Base-by-base conservation (phyloP, 768 basidiomycete species). In the Collybia nuda region DNA sequence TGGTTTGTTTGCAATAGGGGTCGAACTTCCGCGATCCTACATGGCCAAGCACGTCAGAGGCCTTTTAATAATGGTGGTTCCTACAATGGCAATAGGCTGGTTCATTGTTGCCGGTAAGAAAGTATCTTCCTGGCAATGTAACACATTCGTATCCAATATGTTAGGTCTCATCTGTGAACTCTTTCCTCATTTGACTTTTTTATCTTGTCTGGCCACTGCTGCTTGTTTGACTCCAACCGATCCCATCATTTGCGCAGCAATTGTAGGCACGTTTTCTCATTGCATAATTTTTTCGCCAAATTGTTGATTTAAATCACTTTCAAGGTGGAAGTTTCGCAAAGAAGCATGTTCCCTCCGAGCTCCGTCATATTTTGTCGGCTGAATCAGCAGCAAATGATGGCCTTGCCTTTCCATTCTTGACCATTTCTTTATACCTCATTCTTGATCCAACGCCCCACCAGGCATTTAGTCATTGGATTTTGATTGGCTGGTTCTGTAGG, bases 381-480 rank as follows among this genome's bases (percentile, higher is more conserved):
- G 96, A 98, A 68, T 91, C 90, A 4, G 97, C 95, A 0, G 86
- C 91, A 6, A 99, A 99, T 66, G 97, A 98, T 57, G 97, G 97
- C 2, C 79, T 98, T 11, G 93, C 95, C 2, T 97, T 96, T 64
- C 94, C 94, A 0, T 98, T 98, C 66, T 75, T 98, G 50, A 81
- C 82, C 22, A 77, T 98, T 45, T 83, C 95, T 3, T 76, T 98
- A 12, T 98, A 96, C 64, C 75, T 98, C 40, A 85, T 85, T 8
- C 55, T 93, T 5, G 91, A 96, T 54, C 62, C 76, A 0, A 79
- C 84, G 2, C 74, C 70, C 11, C 68, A 74, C 0, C 74, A 76
- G 11, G 93, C 93, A 4, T 70, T 97, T 21, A 82, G 76, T 9
- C 81, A 93, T 60, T 97, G 96, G 95, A 71, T 95, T 48, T 77